These are phyloP conservation scores for Thielaviopsis populi DNA, from an alignment of 2,329 filamentous ascomycete species.

Conservation along the genomic window DNA sequence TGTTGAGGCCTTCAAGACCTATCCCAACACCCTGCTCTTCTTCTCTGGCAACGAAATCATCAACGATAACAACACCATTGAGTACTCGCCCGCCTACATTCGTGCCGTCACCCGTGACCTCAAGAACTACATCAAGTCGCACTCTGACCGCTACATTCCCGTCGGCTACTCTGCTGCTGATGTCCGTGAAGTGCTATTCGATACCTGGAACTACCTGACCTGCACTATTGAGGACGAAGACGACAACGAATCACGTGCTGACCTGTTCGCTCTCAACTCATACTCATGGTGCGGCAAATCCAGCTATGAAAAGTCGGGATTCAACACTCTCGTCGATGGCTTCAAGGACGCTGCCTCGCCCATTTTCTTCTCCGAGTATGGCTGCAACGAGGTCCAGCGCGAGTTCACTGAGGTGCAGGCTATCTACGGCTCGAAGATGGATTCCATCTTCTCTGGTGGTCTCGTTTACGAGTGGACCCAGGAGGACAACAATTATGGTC, in stretches of 20 bases:
- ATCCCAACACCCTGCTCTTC: constrained; percentile 55
- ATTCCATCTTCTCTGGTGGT: constrained; percentile 52
- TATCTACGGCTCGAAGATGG: constrained; percentile 60
- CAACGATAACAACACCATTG: constrained; percentile 46
- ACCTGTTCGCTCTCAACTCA: constrained; percentile 62
- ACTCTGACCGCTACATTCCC: constrained; percentile 52
- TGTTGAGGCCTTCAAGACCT: constrained; percentile 51
- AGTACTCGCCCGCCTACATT: constrained; percentile 51
- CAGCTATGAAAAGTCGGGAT: constrained; percentile 47
- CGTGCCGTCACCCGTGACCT: constrained; percentile 64
- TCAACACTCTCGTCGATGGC: constrained; percentile 45
- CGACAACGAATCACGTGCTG: constrained; percentile 48
- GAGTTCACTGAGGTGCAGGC: constrained; percentile 60
- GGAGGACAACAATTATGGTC: constrained; percentile 50
- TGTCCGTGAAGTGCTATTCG: constrained; percentile 56
- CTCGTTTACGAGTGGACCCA: constrained; percentile 70
- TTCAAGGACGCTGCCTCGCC: constrained; percentile 54
- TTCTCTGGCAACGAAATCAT: constrained; percentile 72
- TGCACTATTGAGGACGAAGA: constrained; percentile 42
- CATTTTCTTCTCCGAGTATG: constrained; percentile 70
- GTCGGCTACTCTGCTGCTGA: constrained; percentile 73
- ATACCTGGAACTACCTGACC: constrained; percentile 62
- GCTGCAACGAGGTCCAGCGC: constrained; percentile 59
- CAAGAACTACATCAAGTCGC: constrained; percentile 64
- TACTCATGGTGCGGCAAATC: constrained; percentile 58